Percentiles rank a stretch among this genome's conserved stretches.
Conservation (phyloP, 2,329 filamentous ascomycete genomes). For the Aspergillus sergii region DNA sequence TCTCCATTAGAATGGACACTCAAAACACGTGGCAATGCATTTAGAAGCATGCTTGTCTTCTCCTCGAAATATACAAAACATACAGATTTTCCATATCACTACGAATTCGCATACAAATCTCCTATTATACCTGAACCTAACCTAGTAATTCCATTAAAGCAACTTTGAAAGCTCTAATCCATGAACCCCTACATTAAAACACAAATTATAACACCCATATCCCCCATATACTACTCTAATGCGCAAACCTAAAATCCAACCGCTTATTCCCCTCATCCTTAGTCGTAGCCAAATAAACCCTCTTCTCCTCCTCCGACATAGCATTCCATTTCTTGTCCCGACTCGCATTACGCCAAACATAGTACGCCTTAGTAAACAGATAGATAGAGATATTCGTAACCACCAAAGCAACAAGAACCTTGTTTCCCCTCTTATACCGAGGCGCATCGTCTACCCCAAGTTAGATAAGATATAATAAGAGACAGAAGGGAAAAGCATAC, state of each 20-base stretch:
- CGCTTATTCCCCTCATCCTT: neutral
- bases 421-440: neutral
- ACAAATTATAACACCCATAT: neutral
- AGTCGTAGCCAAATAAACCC: neutral
- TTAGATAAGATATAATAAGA: neutral
- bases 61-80: no score
- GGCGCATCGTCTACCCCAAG: neutral
- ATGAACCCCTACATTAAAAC: no score
- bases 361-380: neutral
- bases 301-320: neutral
- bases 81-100: no score
- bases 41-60: no score
- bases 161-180: no score
- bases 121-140: no score
- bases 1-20: no score
- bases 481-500: neutral
- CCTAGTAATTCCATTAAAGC: no score
- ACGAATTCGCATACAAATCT: no score
- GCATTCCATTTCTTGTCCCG: neutral
- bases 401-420: neutral
- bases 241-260: neutral
- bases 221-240: neutral
- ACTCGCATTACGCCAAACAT: neutral
- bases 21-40: no score
- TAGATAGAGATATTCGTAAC: neutral